Evolutionary conservation across 441 rosid genomes (phyloP).

Genomic region (Pelargonium cotyledonis): DNA sequence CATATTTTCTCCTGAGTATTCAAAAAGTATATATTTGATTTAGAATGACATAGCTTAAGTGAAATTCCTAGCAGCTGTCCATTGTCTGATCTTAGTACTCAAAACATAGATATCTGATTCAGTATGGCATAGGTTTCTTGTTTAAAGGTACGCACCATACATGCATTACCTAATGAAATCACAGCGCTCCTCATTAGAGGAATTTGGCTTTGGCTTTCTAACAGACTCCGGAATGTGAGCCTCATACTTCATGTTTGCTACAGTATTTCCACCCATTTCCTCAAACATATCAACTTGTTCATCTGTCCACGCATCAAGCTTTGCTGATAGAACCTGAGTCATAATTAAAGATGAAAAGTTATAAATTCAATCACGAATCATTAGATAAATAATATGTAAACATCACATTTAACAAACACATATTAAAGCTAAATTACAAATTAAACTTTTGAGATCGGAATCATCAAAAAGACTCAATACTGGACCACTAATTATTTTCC

Average conservation of each 20-base stretch:
- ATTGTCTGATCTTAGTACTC: too few relatives aligned
- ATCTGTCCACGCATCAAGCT: conserved; percentile 91
- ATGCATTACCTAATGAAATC: conserved; percentile 65
- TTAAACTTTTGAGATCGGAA: too few relatives aligned
- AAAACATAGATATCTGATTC: too few relatives aligned
- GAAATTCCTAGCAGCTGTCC: not conserved
- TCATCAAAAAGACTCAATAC: not conserved
- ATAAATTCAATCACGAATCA: conserved; percentile 13
- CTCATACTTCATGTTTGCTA: conserved; percentile 66
- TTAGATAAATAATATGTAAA: not conserved
- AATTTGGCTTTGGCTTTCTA: conserved; percentile 71
- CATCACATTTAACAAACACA: not conserved
- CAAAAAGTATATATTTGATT: conserved; percentile 16
- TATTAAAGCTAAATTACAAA: too few relatives aligned
- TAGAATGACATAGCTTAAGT: conserved; percentile 10
- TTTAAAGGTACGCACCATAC: conserved; percentile 2
- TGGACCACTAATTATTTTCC: not conserved
- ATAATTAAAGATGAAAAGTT: conserved; percentile 16
- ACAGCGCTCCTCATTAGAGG: conserved; percentile 61
- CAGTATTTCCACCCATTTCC: conserved; percentile 66
- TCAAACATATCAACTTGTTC: conserved; percentile 65
- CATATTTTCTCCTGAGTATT: conserved; percentile 71
- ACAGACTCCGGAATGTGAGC: conserved; percentile 53
- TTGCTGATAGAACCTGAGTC: conserved; percentile 72
- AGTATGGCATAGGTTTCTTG: conserved; percentile 5